Base-by-base conservation (phyloP, 202 grass and related monocot species). In the Brachypodium distachyon region DNA sequence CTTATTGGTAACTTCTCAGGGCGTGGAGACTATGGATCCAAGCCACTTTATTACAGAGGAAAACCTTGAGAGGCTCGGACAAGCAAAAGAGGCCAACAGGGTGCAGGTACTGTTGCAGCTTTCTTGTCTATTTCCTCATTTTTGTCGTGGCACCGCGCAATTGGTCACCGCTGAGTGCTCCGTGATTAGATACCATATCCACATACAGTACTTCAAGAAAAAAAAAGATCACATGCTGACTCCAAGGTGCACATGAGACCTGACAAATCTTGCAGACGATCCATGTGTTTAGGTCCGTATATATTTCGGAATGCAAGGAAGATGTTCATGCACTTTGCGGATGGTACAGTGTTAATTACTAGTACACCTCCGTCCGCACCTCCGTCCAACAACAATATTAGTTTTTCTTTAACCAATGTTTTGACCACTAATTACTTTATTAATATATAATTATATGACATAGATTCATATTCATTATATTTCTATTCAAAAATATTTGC, bases 71-170 rank as follows among this genome's bases (percentile, higher is more conserved):
- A 93, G 88, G 57, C 68, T 97, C 31, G 83, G 73, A 72, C 89
- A 92, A 55, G 94, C 91, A n/a, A 97, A 86, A 73, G 79, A 90
- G 78, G 91, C 88, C 19, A 97, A 92, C 66, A 81, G 82, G 52
- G 91, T 90, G 60, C 94, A 97, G 91, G 88, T n/a, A 87, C 29
- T 14, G 44, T 47, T 78, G 66, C 21, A 3, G 3, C n/a, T 76
- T 80, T 50, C 12, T 5, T 72, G 48, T 73, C 51, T 33, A 41
- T n/a, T n/a, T n/a, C n/a, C n/a, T n/a, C n/a, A n/a, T n/a, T n/a
- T n/a, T n/a, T n/a, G n/a, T n/a, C n/a, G n/a, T n/a, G n/a, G 12
- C 47, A 62, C 25, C 53, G 23, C 25, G 25, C 33, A 62, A 32
- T 61, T 49, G 26, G 33, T n/a, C n/a, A n/a, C n/a, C n/a, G n/a